Percentiles rank a stretch among this genome's conserved stretches.
These are phyloP conservation scores for Aschersonia sp. DNA, from an alignment of 2,329 filamentous ascomycete genomes.

Conservation along the genomic window DNA sequence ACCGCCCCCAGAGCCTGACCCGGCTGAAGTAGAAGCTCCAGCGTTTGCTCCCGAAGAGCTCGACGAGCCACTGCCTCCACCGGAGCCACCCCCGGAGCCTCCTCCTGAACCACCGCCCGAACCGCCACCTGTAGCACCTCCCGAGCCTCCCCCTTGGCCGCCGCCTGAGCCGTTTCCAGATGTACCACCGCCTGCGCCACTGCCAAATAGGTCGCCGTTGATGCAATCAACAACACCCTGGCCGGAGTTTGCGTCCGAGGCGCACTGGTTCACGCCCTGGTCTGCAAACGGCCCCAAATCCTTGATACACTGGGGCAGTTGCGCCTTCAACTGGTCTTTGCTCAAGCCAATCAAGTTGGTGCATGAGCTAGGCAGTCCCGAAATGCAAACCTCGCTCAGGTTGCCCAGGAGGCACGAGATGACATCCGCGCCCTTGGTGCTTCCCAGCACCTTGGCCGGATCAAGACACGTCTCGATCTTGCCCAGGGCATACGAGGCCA, in stretches of 20 bases:
- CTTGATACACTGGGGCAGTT: conserved; percentile 1
- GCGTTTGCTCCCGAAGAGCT: no score
- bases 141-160: background rate
- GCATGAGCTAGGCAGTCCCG: conserved; percentile 4
- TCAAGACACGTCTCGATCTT: conserved; percentile 2
- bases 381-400: conserved; percentile 2
- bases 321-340: background rate
- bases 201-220: background rate
- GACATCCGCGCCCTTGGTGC: background rate
- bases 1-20: no score
- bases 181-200: background rate
- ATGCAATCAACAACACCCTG: background rate
- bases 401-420: conserved; percentile 2
- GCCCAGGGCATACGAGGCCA: conserved; percentile 1
- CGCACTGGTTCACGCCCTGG: background rate
- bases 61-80: background rate
- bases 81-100: background rate
- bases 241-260: background rate
- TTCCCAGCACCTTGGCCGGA: background rate
- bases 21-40: no score
- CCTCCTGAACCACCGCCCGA: background rate
- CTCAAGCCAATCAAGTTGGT: background rate
- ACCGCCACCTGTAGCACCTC: background rate
- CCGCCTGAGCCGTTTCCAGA: background rate
- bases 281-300: conserved; percentile 4